Evolutionary conservation across 2,329 filamentous ascomycete genomes (phyloP).

Genomic region (Phialemonium atrogriseum): DNA sequence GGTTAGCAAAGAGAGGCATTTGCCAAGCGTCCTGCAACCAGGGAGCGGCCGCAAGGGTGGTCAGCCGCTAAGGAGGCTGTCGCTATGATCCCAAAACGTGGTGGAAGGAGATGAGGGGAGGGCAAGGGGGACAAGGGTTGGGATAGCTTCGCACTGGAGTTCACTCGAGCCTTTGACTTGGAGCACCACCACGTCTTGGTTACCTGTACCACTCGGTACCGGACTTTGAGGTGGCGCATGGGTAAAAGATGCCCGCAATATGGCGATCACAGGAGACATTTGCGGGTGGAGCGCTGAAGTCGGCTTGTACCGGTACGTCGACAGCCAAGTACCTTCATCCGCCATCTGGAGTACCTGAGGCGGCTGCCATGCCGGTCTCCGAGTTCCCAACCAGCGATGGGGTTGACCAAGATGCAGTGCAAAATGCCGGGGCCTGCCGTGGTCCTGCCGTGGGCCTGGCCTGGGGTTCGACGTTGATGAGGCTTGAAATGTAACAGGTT

Average conservation of each 20-base stretch:
- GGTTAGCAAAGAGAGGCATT: no score
- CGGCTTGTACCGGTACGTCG: no score
- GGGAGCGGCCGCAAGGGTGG: constrained; percentile 11
- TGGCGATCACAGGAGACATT: constrained; percentile 1
- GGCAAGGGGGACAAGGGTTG: constrained; percentile 2
- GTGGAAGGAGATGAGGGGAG: constrained; percentile 22
- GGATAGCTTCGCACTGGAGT: not conserved
- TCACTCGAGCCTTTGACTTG: not conserved
- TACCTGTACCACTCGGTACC: not conserved
- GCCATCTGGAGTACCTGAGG: no score
- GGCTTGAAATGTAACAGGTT: constrained; percentile 1
- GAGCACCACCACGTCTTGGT: not conserved
- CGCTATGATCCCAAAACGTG: constrained; percentile 33
- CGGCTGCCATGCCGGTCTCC: no score
- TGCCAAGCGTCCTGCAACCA: constrained; percentile 17
- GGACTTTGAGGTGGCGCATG: not conserved
- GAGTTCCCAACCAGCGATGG: no score
- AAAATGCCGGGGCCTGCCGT: no score
- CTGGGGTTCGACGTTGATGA: no score
- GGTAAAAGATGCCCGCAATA: constrained; percentile 1
- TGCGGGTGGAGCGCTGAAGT: not conserved
- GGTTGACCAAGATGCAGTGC: no score
- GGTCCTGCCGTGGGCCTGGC: no score
- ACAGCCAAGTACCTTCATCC: no score
- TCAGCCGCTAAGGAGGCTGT: constrained; percentile 9